These are phyloP conservation scores for Akanthomyces dipterigenus DNA, from an alignment of 2,329 filamentous ascomycete species.

Conservation along the genomic window DNA sequence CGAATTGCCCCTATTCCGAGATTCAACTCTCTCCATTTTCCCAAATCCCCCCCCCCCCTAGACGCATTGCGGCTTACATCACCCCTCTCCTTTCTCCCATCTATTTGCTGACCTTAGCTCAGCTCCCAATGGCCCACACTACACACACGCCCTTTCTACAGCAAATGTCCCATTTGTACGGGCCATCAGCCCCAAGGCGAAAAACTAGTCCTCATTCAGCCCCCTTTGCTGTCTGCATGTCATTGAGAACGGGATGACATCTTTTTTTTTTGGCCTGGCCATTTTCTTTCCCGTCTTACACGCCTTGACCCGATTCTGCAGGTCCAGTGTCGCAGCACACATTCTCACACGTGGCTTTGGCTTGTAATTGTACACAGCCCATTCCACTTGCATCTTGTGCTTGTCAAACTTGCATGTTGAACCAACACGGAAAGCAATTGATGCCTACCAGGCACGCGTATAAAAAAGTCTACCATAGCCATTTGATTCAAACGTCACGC, in stretches of 20 bases:
- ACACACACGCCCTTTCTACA: background rate
- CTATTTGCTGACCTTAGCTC: background rate
- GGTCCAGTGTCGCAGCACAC: too few species aligned
- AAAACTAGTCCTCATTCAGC: background rate
- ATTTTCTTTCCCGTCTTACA: conserved; percentile 6
- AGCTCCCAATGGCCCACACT: background rate
- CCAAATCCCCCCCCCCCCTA: background rate
- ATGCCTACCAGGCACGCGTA: too few species aligned
- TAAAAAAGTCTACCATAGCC: too few species aligned
- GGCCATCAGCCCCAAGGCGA: background rate
- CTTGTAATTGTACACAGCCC: too few species aligned
- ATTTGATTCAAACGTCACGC: too few species aligned
- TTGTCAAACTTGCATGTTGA: too few species aligned
- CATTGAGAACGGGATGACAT: background rate
- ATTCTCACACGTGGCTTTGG: too few species aligned
- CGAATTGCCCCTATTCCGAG: too few species aligned
- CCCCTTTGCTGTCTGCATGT: background rate
- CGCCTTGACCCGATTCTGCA: background rate
- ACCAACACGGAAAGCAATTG: too few species aligned
- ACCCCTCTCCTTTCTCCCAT: too few species aligned
- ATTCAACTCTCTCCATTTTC: background rate
- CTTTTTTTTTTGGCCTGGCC: background rate
- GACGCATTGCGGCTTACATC: background rate
- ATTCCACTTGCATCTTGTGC: too few species aligned
- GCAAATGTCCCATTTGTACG: too few species aligned